These are phyloP conservation scores for Coemansia sp. DNA, from an alignment of 192 early-diverging fungal genomes.

Conservation along the genomic window DNA sequence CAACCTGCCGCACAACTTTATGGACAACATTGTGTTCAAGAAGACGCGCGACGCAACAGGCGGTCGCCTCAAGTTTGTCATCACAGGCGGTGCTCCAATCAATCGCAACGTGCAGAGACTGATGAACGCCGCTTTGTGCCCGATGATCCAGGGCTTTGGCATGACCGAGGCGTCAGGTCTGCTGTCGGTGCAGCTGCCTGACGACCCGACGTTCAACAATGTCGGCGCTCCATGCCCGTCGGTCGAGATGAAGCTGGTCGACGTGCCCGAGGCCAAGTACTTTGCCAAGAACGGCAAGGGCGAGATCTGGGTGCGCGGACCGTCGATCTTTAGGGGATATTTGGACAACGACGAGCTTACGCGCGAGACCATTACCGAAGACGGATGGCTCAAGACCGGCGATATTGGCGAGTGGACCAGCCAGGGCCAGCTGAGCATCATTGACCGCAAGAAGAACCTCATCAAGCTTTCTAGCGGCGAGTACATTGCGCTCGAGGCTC, in stretches of 20 bases:
- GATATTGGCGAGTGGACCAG: constrained; percentile 85
- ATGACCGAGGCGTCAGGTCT: constrained; percentile 81
- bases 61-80: constrained; percentile 75
- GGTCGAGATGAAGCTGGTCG: constrained; percentile 79
- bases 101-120: constrained; percentile 82
- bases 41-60: constrained; percentile 82
- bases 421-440: constrained; percentile 79
- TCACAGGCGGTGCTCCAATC: constrained; percentile 89
- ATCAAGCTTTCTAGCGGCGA: constrained; percentile 90
- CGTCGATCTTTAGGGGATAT: constrained; percentile 79
- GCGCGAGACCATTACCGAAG: constrained; percentile 63
- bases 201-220: constrained; percentile 58
- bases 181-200: constrained; percentile 65
- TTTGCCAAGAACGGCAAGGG: constrained; percentile 66
- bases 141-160: constrained; percentile 85
- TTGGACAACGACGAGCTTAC: constrained; percentile 72
- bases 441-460: constrained; percentile 93
- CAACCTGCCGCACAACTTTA: constrained; percentile 63
- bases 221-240: constrained; percentile 77
- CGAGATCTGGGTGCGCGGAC: constrained; percentile 84
- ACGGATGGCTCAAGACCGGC: constrained; percentile 88
- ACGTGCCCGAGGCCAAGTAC: constrained; percentile 67
- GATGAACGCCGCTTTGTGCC: constrained; percentile 71
- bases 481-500: constrained; percentile 92
- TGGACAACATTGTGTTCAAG: constrained; percentile 81